Evolutionary conservation across 2,329 filamentous ascomycete species (phyloP).

Genomic region (Verticillium nonalfalfae): DNA sequence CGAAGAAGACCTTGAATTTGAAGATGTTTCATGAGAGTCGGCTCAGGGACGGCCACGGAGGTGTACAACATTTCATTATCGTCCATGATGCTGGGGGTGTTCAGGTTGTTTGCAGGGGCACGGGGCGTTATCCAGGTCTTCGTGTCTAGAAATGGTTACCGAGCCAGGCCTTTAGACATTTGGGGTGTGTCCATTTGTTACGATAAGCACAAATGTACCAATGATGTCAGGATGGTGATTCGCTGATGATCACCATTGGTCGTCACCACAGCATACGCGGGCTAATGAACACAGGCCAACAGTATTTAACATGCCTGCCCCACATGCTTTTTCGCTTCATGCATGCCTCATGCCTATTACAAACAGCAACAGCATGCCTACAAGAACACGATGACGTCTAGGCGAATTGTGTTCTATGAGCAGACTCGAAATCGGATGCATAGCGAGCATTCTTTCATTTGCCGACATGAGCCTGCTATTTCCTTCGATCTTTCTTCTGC

Average conservation of each 20-base stretch:
- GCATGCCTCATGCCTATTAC: not conserved
- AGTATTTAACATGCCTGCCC: not conserved
- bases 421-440: not conserved
- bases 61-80: not conserved
- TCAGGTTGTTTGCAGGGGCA: not conserved
- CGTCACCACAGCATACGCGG: not conserved
- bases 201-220: not conserved
- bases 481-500: constrained; percentile 67
- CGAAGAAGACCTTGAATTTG: constrained; percentile 52
- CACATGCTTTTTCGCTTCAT: not conserved
- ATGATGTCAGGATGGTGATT: not conserved
- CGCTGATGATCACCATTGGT: not conserved
- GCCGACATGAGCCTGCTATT: constrained; percentile 18
- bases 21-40: constrained; percentile 37
- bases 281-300: too few species aligned
- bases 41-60: not conserved
- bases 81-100: not conserved
- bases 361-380: not conserved
- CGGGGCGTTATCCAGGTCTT: not conserved
- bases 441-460: not conserved
- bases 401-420: not conserved
- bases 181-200: not conserved
- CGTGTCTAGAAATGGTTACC: not conserved
- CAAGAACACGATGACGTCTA: not conserved
- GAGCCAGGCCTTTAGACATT: not conserved